A percentile compares a stretch with the other conserved stretches of the same genome.
Conservation (phyloP, 768 basidiomycete species). For the Mrakia frigida region DNA sequence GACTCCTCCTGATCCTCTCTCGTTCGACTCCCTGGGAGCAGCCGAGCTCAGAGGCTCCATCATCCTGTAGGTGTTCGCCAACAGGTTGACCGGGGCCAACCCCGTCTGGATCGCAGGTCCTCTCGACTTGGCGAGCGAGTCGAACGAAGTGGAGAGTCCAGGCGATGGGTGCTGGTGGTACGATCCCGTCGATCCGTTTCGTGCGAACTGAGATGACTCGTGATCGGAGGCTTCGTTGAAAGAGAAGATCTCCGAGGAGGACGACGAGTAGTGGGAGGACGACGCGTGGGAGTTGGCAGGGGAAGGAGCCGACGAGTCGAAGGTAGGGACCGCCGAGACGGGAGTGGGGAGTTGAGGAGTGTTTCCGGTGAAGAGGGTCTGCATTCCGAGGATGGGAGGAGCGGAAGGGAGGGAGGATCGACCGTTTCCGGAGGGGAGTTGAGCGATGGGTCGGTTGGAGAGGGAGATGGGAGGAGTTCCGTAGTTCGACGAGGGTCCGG, state of each 20-base stretch:
- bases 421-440: constrained; percentile 14
- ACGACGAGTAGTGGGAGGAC: constrained; percentile 27
- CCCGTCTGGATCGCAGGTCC: constrained; percentile 6
- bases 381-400: constrained; percentile 16
- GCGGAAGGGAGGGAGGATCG: neutral
- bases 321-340: neutral
- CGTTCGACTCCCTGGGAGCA: constrained; percentile 12
- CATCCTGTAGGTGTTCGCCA: constrained; percentile 23
- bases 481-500: neutral
- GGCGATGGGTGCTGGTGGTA: neutral
- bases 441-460: constrained; percentile 25
- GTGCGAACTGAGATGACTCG: constrained; percentile 10
- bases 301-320: constrained; percentile 15
- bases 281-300: constrained; percentile 7
- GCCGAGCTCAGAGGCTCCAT: constrained; percentile 29
- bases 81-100: constrained; percentile 15
- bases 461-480: constrained; percentile 1
- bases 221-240: constrained; percentile 3
- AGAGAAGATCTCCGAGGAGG: constrained; percentile 6
- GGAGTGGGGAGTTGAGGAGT: constrained; percentile 2
- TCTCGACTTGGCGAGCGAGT: constrained; percentile 27
- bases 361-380: constrained; percentile 14
- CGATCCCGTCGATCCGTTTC: neutral
- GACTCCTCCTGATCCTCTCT: constrained; percentile 19
- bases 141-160: constrained; percentile 24